These are phyloP conservation scores for Musa acuminata DNA, from an alignment of 176 grass and related monocot genomes.

Conservation along the genomic window DNA sequence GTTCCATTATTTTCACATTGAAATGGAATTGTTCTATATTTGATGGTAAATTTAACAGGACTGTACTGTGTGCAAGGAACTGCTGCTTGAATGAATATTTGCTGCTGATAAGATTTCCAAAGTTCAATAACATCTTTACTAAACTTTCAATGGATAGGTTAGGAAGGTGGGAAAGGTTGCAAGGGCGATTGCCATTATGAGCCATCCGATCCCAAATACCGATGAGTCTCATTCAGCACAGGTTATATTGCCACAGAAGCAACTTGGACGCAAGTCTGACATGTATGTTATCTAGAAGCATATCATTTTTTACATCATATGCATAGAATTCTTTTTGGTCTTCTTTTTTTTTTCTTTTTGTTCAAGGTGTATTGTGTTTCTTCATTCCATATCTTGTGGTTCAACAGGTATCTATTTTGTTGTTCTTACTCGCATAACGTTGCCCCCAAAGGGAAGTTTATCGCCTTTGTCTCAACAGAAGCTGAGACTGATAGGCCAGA, in stretches of 20 bases:
- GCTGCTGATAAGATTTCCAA: not conserved
- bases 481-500: slow-evolving; percentile 65
- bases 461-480: slow-evolving; percentile 79
- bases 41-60: not conserved
- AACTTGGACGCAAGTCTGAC: slow-evolving; percentile 83
- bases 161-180: slow-evolving; percentile 69
- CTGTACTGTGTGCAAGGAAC: no score
- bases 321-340: not conserved
- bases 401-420: slow-evolving; percentile 84
- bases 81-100: no score
- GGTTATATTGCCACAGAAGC: slow-evolving; percentile 87
- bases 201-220: slow-evolving; percentile 68
- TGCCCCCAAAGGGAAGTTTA: slow-evolving; percentile 80
- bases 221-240: slow-evolving; percentile 88
- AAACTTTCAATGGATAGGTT: slow-evolving; percentile 33
- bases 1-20: not conserved
- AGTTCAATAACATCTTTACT: not conserved
- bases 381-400: slow-evolving; percentile 16
- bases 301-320: not conserved
- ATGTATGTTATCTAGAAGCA: slow-evolving; percentile 42
- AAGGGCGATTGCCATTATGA: slow-evolving; percentile 86
- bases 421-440: slow-evolving; percentile 90
- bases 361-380: slow-evolving; percentile 5
- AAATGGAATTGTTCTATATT: not conserved
- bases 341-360: not conserved